These are phyloP conservation scores for Sonneratia alba DNA, from an alignment of 345 rosid species.

Conservation along the genomic window DNA sequence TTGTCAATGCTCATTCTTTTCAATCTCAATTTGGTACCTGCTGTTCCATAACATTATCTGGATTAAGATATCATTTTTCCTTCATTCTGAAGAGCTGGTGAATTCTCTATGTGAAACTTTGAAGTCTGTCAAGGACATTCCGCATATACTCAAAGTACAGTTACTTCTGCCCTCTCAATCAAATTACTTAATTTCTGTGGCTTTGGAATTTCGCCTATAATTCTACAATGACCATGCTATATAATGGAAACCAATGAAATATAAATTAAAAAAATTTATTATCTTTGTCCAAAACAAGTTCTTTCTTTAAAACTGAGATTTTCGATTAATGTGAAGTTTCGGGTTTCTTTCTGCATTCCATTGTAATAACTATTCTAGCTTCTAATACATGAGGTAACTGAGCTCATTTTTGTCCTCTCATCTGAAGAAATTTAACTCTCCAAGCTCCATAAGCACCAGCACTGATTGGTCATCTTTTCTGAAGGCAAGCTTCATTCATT, in stretches of 20 bases:
- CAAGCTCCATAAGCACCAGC: conserved; percentile 57
- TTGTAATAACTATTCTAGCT: not conserved
- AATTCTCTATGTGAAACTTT: conserved; percentile 66
- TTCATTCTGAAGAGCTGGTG: conserved; percentile 74
- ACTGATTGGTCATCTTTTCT: conserved; percentile 82
- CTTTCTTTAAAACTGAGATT: not conserved
- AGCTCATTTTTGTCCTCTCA: conserved; percentile 13
- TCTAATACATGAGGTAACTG: not conserved
- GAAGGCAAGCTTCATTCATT: conserved; percentile 43
- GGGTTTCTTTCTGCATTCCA: not conserved
- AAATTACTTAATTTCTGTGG: conserved; percentile 4
- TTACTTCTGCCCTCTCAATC: conserved; percentile 7
- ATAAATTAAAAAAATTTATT: not conserved
- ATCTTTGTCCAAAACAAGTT: not conserved
- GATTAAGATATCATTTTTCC: conserved; percentile 74
- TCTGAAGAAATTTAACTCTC: conserved; percentile 83
- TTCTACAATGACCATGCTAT: not conserved
- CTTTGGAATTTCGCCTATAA: not conserved
- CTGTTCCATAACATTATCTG: conserved; percentile 27
- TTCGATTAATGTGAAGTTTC: not conserved
- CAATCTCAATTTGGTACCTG: not conserved
- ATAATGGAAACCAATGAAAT: not conserved
- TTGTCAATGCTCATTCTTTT: not conserved
- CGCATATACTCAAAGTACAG: conserved; percentile 64
- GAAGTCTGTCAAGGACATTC: conserved; percentile 83